Percentiles rank a stretch among this genome's conserved stretches.
Conservation (phyloP, 495 filamentous ascomycete species). For the Chaetomidium leptoderma region DNA sequence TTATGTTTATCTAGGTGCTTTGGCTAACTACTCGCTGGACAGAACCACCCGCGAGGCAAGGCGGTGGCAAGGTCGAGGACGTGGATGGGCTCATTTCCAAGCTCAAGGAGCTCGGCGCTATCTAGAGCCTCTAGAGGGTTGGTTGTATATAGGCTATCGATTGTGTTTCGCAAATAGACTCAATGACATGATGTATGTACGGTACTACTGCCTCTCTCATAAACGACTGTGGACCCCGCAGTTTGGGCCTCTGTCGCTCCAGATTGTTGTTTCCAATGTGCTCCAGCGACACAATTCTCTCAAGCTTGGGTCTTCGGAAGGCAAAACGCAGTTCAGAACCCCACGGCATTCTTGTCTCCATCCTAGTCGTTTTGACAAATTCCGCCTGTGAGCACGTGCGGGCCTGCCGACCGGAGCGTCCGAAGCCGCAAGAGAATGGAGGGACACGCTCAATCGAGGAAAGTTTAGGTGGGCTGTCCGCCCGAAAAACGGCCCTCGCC, state of each 20-base stretch:
- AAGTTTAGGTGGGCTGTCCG: slow-evolving; percentile 3
- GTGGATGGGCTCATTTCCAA: slow-evolving; percentile 88
- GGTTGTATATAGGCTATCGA: background rate
- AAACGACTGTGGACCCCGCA: background rate
- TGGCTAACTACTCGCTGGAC: slow-evolving; percentile 8
- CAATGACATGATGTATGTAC: background rate
- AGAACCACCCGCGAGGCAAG: slow-evolving; percentile 86
- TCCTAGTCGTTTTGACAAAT: background rate
- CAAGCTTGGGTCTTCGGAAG: background rate
- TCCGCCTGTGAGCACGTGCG: background rate
- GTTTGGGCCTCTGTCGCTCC: background rate
- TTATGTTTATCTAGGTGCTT: background rate
- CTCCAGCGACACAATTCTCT: background rate
- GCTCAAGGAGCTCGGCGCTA: slow-evolving; percentile 91
- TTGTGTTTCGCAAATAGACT: background rate
- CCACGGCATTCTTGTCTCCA: background rate
- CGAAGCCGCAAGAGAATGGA: slow-evolving; percentile 16
- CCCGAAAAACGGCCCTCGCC: slow-evolving; percentile 1
- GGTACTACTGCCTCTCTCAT: background rate
- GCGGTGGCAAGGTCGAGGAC: slow-evolving; percentile 94
- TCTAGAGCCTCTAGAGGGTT: too few relatives aligned
- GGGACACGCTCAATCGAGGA: background rate
- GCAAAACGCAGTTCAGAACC: background rate
- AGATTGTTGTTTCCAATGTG: background rate
- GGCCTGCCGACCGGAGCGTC: background rate